Conservation (phyloP, 2,329 filamentous ascomycete species). For the Tolypocladium sp. region DNA sequence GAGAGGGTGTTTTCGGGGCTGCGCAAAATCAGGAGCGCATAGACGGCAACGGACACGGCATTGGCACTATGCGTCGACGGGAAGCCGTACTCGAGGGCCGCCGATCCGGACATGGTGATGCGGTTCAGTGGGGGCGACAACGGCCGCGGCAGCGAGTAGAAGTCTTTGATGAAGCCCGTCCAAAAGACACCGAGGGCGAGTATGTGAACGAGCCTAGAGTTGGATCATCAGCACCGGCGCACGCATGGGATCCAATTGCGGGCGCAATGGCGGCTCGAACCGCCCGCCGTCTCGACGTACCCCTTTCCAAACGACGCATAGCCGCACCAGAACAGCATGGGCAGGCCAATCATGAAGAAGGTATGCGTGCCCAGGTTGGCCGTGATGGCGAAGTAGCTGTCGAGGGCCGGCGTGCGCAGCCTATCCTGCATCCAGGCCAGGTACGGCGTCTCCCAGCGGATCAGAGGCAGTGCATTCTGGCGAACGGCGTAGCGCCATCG, state of each 20-base stretch:
- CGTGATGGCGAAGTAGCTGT: constrained; percentile 94
- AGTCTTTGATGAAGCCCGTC: constrained; percentile 89
- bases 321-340: constrained; percentile 95
- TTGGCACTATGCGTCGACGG: constrained; percentile 97
- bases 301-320: constrained; percentile 77
- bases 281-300: constrained; percentile 41
- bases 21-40: constrained; percentile 63
- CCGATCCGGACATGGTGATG: constrained; percentile 96
- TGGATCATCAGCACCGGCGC: not conserved
- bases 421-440: constrained; percentile 77
- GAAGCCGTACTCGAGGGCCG: constrained; percentile 92
- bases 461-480: constrained; percentile 71
- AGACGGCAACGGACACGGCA: constrained; percentile 86
- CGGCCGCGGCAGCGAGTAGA: constrained; percentile 84
- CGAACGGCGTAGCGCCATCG: constrained; percentile 82
- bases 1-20: constrained; percentile 54
- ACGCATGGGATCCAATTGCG: not conserved
- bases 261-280: not conserved
- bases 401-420: constrained; percentile 73
- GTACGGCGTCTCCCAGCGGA: constrained; percentile 92
- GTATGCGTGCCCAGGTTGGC: constrained; percentile 96
- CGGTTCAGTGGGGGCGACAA: constrained; percentile 85
- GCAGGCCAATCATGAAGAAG: constrained; percentile 94
- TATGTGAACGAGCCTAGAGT: constrained; percentile 57
- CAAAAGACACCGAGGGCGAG: constrained; percentile 73